Evolutionary conservation across 1,139 yeast species (phyloP).

Genomic region (Geotrichum siamense): DNA sequence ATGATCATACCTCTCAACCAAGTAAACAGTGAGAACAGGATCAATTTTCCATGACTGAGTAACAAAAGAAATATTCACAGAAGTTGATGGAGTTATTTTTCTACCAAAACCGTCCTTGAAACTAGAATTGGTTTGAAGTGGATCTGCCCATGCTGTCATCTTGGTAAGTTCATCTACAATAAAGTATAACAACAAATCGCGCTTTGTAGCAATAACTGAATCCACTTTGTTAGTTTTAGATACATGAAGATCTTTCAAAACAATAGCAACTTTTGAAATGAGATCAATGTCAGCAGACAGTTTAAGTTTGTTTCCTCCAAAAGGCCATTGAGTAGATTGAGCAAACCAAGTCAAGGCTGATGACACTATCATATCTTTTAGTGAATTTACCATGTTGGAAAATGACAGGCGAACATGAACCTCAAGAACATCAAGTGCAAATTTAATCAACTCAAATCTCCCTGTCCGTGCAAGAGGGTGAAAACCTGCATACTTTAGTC

Average conservation of each 20-base stretch:
- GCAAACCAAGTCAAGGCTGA: constrained; percentile 79
- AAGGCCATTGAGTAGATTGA: constrained; percentile 61
- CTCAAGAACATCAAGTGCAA: constrained; percentile 58
- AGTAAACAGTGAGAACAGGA: constrained; percentile 67
- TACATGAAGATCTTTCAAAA: constrained; percentile 19
- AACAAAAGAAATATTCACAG: constrained; percentile 28
- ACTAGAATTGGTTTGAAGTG: constrained; percentile 45
- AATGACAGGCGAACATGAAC: constrained; percentile 40
- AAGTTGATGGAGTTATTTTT: constrained; percentile 18
- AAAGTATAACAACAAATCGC: constrained; percentile 50
- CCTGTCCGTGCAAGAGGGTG: constrained; percentile 77
- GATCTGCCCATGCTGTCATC: constrained; percentile 73
- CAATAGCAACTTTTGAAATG: constrained; percentile 33
- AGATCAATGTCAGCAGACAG: constrained; percentile 62
- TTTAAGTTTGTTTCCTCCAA: constrained; percentile 71
- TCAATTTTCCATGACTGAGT: constrained; percentile 55
- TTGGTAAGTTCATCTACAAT: constrained; percentile 69
- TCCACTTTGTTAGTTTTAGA: constrained; percentile 4
- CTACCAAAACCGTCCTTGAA: constrained; percentile 23
- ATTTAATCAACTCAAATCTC: constrained; percentile 65
- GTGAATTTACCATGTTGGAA: constrained; percentile 34
- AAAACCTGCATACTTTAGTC: constrained; percentile 51
- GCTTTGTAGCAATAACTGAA: constrained; percentile 33
- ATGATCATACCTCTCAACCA: constrained; percentile 52
- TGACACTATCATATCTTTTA: constrained; percentile 50